Evolutionary conservation across 148 eudicot genomes (phyloP).

Genomic region (Rhododendron williamsianum): DNA sequence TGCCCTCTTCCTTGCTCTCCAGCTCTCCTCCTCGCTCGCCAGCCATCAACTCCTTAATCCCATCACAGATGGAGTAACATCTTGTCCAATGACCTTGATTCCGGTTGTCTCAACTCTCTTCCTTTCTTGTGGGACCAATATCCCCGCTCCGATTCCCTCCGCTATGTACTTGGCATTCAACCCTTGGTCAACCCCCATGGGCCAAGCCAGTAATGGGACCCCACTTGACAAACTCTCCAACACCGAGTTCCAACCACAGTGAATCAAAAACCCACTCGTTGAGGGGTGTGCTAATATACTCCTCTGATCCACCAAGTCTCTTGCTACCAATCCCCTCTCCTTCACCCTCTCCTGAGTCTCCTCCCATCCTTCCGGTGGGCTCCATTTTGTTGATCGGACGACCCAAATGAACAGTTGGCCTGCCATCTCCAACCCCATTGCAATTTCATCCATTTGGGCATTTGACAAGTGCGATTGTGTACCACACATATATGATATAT

Average conservation of each 20-base stretch:
- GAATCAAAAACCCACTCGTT: background rate
- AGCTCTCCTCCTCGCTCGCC: background rate
- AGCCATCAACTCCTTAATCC: background rate
- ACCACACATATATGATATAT: background rate
- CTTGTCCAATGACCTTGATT: background rate
- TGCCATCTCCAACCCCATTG: background rate
- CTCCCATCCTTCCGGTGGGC: background rate
- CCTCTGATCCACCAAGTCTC: background rate
- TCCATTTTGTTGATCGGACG: background rate
- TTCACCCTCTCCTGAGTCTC: background rate
- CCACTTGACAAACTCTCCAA: background rate
- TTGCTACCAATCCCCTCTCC: background rate
- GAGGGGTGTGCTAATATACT: slow-evolving; percentile 3
- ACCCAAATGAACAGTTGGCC: background rate
- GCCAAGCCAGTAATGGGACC: background rate
- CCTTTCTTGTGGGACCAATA: background rate
- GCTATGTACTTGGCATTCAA: background rate
- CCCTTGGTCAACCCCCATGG: background rate
- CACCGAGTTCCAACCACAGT: background rate
- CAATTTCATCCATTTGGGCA: background rate
- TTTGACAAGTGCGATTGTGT: background rate
- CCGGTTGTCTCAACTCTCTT: background rate
- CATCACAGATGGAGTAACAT: background rate
- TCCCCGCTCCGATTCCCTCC: background rate
- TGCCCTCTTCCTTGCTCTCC: background rate